Percentiles rank a stretch among this genome's conserved stretches.
Conservation (phyloP, 78 protist species). For the Pirum gemmata region DNA sequence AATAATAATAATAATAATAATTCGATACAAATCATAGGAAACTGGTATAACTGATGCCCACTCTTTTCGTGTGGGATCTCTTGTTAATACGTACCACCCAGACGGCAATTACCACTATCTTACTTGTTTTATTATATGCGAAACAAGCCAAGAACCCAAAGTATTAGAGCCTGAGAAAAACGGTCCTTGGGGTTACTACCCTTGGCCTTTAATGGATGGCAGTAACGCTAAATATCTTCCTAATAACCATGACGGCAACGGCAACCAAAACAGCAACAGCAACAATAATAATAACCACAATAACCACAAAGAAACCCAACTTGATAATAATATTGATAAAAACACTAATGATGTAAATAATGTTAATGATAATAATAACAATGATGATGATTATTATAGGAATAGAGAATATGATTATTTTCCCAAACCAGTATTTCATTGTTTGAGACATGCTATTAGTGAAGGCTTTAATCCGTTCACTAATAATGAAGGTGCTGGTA, state of each 20-base stretch:
- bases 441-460: not conserved
- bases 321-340: not conserved
- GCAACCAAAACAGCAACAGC: too few species aligned
- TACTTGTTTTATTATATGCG: not conserved
- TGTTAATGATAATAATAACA: too few species aligned
- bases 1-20: too few species aligned
- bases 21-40: not conserved
- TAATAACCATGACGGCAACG: too few species aligned
- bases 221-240: not conserved
- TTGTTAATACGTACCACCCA: not conserved
- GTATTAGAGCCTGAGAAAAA: not conserved
- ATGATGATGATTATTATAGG: too few species aligned
- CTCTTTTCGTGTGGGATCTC: not conserved
- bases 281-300: not conserved
- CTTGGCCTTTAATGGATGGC: not conserved
- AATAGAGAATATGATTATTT: not conserved
- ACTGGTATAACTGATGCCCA: not conserved
- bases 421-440: not conserved
- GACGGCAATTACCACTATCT: not conserved
- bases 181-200: not conserved
- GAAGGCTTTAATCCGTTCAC: too few species aligned
- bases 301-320: not conserved
- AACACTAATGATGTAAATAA: too few species aligned
- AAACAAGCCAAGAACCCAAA: not conserved
- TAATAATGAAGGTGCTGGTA: too few species aligned